A percentile compares a stretch with the other conserved stretches of the same genome.
These are phyloP conservation scores for Astragalus membranaceus DNA, from an alignment of 306 rosid species.

Conservation along the genomic window DNA sequence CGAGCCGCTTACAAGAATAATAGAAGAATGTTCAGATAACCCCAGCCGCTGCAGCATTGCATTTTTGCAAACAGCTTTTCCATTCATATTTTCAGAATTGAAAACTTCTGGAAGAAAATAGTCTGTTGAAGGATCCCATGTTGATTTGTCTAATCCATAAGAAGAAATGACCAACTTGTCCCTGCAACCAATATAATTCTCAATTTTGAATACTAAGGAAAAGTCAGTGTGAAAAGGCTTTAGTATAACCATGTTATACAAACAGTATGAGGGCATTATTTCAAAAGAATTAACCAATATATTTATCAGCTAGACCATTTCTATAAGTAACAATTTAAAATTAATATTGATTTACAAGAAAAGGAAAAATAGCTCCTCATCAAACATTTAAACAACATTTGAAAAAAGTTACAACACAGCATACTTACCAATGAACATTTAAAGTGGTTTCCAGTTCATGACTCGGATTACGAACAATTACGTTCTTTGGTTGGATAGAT, in stretches of 20 bases:
- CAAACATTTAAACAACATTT: conserved; percentile 14
- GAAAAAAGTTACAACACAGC: background rate
- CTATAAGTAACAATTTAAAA: conserved; percentile 5
- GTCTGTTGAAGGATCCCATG: conserved; percentile 83
- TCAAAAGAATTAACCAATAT: background rate
- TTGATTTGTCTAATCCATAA: conserved; percentile 58
- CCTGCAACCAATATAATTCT: conserved; percentile 42
- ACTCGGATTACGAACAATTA: conserved; percentile 43
- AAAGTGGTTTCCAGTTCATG: conserved; percentile 70
- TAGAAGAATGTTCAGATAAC: conserved; percentile 44
- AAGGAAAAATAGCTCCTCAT: background rate
- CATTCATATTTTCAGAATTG: conserved; percentile 53
- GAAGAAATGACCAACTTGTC: conserved; percentile 66
- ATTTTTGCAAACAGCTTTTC: conserved; percentile 65
- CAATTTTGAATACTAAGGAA: conserved; percentile 2
- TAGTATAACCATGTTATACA: background rate
- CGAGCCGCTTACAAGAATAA: conserved; percentile 44
- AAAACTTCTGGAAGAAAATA: conserved; percentile 58
- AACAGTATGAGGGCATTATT: background rate
- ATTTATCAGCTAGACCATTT: no score
- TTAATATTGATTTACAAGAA: conserved; percentile 11
- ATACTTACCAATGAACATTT: conserved; percentile 54
- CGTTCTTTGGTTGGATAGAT: conserved; percentile 53
- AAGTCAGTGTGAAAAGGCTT: background rate
- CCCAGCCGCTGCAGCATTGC: conserved; percentile 57